A percentile compares a stretch with the other conserved stretches of the same genome.
These are phyloP conservation scores for Cucurbita pepo DNA, from an alignment of 306 rosid genomes.

Conservation along the genomic window DNA sequence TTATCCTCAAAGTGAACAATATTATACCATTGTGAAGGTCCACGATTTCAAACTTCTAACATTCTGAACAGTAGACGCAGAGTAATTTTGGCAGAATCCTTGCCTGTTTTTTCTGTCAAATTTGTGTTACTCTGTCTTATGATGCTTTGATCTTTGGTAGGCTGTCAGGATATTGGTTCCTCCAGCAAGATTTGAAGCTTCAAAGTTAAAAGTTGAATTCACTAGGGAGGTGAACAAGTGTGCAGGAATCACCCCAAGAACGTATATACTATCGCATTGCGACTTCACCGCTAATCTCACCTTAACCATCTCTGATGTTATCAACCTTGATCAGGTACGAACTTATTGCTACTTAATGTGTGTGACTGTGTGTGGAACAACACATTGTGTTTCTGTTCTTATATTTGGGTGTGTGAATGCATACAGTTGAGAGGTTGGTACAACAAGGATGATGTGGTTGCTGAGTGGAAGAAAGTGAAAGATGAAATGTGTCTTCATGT, in stretches of 20 bases:
- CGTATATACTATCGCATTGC: conserved; percentile 84
- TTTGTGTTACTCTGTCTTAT: neutral
- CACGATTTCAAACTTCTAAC: no score
- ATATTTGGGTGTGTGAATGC: neutral
- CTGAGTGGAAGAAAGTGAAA: conserved; percentile 92
- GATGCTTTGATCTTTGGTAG: conserved; percentile 15
- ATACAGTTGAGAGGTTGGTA: conserved; percentile 88
- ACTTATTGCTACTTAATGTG: neutral
- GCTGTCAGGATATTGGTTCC: conserved; percentile 68
- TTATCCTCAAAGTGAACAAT: no score
- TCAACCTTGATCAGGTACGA: conserved; percentile 78
- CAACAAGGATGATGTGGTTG: conserved; percentile 86
- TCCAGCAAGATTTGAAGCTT: conserved; percentile 72
- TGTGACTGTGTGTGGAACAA: neutral
- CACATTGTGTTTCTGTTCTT: neutral
- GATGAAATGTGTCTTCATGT: conserved; percentile 80
- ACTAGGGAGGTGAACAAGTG: conserved; percentile 36
- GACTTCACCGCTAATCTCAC: conserved; percentile 92
- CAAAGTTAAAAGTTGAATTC: conserved; percentile 69
- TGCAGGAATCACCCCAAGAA: conserved; percentile 68
- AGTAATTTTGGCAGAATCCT: neutral
- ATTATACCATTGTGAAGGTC: no score
- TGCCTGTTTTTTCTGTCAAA: neutral
- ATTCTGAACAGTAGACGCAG: no score
- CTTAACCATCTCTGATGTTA: conserved; percentile 78